phyloP scores from a whole-genome alignment of 495 filamentous ascomycete genomes.

The Hamigera avellanea region DNA sequence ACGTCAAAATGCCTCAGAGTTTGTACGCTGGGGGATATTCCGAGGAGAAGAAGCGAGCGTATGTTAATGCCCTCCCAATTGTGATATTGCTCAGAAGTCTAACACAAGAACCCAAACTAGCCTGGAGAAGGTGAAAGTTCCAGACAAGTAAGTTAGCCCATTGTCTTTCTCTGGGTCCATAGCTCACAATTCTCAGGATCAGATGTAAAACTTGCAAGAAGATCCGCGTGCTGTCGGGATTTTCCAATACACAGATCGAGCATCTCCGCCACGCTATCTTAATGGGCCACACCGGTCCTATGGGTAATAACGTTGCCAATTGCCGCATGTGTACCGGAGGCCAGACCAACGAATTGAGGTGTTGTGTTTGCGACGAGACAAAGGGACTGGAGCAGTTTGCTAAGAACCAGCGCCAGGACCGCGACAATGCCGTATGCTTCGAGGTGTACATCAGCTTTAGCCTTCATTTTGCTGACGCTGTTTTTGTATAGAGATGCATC shows the following conservation, averaged over 20 bases:
- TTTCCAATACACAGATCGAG: constrained; percentile 33
- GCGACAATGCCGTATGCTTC: constrained; percentile 34
- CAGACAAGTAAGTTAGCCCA: constrained; percentile 15
- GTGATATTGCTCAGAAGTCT: too few species aligned
- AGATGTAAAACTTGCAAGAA: constrained; percentile 37
- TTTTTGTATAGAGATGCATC: constrained; percentile 36
- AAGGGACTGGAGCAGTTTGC: constrained; percentile 43
- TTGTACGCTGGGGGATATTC: constrained; percentile 22
- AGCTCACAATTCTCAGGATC: constrained; percentile 21
- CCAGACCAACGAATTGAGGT: constrained; percentile 24
- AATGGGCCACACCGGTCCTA: constrained; percentile 1
- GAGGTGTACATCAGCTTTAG: too few species aligned
- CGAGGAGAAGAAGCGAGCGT: constrained; percentile 14
- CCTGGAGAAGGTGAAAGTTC: constrained; percentile 13
- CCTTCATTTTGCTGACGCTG: constrained; percentile 5
- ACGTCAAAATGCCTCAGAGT: too few species aligned
- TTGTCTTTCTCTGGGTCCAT: background rate
- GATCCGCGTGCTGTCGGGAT: constrained; percentile 23
- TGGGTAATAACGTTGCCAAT: constrained; percentile 4
- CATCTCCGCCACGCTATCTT: constrained; percentile 22
- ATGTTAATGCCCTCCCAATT: constrained; percentile 1
- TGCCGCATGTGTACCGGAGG: constrained; percentile 16
- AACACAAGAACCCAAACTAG: constrained; percentile 6
- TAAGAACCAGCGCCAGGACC: constrained; percentile 39
- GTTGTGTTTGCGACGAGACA: constrained; percentile 30